phyloP scores from a whole-genome alignment of 345 rosid species.

The Turritis glabra region DNA sequence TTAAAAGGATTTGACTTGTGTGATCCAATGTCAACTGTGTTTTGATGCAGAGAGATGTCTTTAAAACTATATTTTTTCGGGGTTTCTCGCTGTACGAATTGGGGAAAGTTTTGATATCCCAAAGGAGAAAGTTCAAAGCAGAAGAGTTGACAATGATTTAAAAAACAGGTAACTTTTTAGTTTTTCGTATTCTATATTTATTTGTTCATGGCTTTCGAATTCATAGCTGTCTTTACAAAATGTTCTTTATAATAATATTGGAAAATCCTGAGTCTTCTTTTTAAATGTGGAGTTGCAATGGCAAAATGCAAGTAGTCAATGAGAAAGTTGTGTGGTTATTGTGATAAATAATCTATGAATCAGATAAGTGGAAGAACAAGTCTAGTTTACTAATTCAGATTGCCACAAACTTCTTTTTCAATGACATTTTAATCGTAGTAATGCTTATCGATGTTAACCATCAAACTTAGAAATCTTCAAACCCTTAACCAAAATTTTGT shows the following conservation, averaged over 20 bases:
- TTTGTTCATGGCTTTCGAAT: constrained; percentile 19
- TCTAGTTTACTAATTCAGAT: constrained; percentile 30
- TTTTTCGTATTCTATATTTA: background rate
- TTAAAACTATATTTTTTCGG: background rate
- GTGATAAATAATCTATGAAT: background rate
- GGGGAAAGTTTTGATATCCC: background rate
- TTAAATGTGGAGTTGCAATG: background rate
- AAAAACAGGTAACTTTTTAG: background rate
- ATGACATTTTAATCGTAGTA: background rate
- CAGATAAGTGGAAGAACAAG: constrained; percentile 36
- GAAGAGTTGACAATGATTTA: constrained; percentile 11
- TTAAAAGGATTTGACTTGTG: constrained; percentile 13
- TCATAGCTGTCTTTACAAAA: constrained; percentile 13
- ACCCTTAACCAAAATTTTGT: background rate
- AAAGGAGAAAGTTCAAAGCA: constrained; percentile 30
- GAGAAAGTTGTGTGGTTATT: constrained; percentile 25
- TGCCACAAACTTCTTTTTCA: constrained; percentile 3
- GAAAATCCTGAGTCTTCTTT: background rate
- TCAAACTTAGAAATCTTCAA: constrained; percentile 19
- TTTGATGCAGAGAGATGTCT: constrained; percentile 9
- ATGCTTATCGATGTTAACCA: background rate
- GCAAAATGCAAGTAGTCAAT: constrained; percentile 25
- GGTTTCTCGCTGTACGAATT: background rate
- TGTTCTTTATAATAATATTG: background rate
- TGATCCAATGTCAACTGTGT: constrained; percentile 21